Evolutionary conservation across 1,284 basidiomycete genomes (phyloP), one percentile per base, ranked within the genome.

Genomic region (Leccinum pachyderme): DNA sequence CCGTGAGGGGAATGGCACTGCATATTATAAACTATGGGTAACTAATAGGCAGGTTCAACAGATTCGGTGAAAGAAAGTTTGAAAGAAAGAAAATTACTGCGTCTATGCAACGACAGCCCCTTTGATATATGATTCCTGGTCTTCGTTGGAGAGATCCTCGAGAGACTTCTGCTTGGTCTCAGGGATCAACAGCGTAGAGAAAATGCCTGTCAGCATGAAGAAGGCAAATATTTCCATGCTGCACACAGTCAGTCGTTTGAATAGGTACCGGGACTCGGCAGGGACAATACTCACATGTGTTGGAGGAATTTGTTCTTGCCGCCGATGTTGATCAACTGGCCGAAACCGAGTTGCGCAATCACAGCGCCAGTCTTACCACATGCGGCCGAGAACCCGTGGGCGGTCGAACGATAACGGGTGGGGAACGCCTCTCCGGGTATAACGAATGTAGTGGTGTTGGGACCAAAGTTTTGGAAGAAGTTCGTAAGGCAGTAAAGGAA

Each of bases 381-480:
- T 5, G 86, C 86, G n/a, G 86, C 87, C 3, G 81, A 82, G 66
- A 89, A 82, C 61, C 87, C 87, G 68, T 87, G 83, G 12, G 79
- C 83, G 12, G 86, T 87, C 3, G 83, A 81, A 55, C 86, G 77
- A 73, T 87, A 87, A 31, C 87, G 79, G 4, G 88, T 89, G 7
- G 88, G 87, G 81, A 89, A 90, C 25, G 77, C 79, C 69, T 91
- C 86, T 33, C 82, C 85, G 47, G 88, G 88, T 32, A 89, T 72
- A 59, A 89, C 56, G 59, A 79, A 91, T 25, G 88, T 90, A 3
- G 87, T 90, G 1, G 84, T 82, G 73, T 89, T 91, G 32, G 88
- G 84, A 6, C 87, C 86, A 65, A 81, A 82, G 66, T 81, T 81
- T 58, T 78, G 74, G 73, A 79, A 80, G 65, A 81, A 80, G 65